Conservation (phyloP, 148 eudicot genomes). For the Diospyros lotus region DNA sequence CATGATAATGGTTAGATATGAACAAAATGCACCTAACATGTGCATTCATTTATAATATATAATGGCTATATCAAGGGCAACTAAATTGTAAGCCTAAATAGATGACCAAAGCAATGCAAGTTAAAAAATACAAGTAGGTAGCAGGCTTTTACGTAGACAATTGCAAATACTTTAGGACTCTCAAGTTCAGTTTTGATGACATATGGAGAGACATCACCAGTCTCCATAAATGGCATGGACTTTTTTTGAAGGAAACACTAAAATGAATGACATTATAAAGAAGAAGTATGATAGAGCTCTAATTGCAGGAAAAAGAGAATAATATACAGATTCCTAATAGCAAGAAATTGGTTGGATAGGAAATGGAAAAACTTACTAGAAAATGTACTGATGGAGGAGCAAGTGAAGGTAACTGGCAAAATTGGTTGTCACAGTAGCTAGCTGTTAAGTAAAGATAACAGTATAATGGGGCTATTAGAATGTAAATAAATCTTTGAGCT, state of each 20-base stretch:
- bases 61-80: not conserved
- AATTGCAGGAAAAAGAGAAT: not conserved
- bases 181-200: no score
- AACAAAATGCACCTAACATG: conserved; percentile 1
- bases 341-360: not conserved
- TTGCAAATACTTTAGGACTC: not conserved
- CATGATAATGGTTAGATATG: not conserved
- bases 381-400: not conserved
- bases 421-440: no score
- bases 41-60: not conserved
- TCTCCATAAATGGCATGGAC: not conserved
- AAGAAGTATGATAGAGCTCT: not conserved
- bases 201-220: not conserved
- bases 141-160: not conserved
- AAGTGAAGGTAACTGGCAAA: conserved; percentile 1
- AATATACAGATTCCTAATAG: not conserved
- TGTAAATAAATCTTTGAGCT: no score
- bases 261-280: not conserved
- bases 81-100: not conserved
- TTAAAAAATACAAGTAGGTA: not conserved
- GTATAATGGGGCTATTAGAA: no score
- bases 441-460: no score
- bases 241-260: not conserved
- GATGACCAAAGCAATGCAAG: not conserved
- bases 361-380: not conserved